Conservation (phyloP, 2,329 filamentous ascomycete genomes). For the Nannizzia gypsea region DNA sequence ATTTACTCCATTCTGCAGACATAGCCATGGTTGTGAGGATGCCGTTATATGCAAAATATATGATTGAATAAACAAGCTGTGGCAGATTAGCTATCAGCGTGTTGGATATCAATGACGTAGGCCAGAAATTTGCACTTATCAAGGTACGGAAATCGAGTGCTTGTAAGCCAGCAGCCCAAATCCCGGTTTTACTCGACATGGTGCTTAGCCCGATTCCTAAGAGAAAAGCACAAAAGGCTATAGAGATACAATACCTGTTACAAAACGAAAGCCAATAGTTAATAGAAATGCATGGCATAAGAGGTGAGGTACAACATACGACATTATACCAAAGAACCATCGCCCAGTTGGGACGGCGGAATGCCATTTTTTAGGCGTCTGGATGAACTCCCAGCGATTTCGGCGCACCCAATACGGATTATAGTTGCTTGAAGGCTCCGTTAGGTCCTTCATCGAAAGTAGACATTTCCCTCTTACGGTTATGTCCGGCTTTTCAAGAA, state of each 20-base stretch:
- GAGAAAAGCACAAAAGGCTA: not conserved
- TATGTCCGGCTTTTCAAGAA: constrained; percentile 23
- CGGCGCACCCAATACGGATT: not conserved
- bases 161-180: not conserved
- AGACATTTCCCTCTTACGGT: constrained; percentile 20
- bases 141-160: not conserved
- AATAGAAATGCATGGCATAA: not conserved
- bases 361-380: not conserved
- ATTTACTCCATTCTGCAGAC: constrained; percentile 38
- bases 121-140: not conserved
- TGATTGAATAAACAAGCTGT: constrained; percentile 25
- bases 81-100: constrained; percentile 25
- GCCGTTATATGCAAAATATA: constrained; percentile 28
- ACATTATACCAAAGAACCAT: not conserved
- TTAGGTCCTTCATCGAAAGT: constrained; percentile 10
- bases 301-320: not conserved
- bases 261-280: not conserved
- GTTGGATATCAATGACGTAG: not conserved
- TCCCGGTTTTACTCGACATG: not conserved
- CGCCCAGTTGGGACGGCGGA: not conserved
- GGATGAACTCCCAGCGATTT: not conserved
- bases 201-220: not conserved
- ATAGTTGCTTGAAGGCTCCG: not conserved
- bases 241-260: not conserved
- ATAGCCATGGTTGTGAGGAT: constrained; percentile 37